These are phyloP conservation scores for Raffaelea ambrosiae DNA, from an alignment of 2,329 filamentous ascomycete genomes.

Conservation along the genomic window DNA sequence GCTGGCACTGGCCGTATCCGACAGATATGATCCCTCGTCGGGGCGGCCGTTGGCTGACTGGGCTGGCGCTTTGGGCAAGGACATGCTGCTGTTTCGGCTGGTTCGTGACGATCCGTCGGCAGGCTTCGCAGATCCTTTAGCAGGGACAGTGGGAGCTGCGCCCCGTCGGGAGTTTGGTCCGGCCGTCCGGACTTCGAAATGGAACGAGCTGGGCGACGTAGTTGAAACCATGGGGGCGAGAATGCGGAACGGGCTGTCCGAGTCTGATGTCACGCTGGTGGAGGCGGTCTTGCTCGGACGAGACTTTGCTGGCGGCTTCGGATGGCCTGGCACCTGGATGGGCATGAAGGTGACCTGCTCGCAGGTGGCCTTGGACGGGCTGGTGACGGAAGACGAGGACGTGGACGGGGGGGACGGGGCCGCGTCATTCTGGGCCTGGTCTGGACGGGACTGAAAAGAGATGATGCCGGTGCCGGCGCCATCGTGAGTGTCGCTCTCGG, in stretches of 20 bases:
- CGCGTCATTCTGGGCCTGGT: constrained; percentile 3
- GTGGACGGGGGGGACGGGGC: constrained; percentile 3
- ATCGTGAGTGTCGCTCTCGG: constrained; percentile 12
- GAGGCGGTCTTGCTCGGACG: neutral
- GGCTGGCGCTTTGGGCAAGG: too few relatives aligned
- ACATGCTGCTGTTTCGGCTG: too few relatives aligned
- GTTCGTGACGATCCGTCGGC: too few relatives aligned
- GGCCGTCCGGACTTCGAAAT: neutral
- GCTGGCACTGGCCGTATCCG: neutral
- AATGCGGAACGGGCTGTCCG: neutral
- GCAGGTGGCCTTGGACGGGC: neutral
- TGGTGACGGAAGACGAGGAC: constrained; percentile 1
- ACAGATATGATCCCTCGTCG: neutral
- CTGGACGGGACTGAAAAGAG: neutral
- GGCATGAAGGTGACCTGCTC: constrained; percentile 4
- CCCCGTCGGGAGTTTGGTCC: neutral
- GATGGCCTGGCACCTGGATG: neutral
- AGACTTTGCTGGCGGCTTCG: too few relatives aligned
- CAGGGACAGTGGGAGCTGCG: neutral
- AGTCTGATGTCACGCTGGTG: neutral
- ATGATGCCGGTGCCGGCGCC: neutral
- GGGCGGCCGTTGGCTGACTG: neutral
- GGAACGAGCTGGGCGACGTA: neutral
- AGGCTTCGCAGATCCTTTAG: neutral
- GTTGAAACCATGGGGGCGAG: neutral